Base-by-base conservation (phyloP, 176 grass and related monocot species). In the Carex littledalei region DNA sequence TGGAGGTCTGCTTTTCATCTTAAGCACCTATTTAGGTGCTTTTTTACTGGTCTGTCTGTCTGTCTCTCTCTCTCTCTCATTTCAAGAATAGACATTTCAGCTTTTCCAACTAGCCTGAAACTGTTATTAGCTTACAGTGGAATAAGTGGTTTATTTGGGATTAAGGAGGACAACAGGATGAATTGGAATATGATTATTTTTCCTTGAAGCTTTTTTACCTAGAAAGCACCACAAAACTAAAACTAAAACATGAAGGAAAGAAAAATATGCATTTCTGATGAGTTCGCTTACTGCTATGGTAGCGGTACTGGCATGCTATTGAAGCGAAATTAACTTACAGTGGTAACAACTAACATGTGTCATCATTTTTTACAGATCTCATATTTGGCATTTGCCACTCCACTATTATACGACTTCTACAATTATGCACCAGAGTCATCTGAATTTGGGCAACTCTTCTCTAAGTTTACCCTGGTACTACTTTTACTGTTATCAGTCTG, bases 331-430 rank as follows among this genome's bases (percentile, higher is more conserved):
- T 22, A 24, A 63, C 60, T 63, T 63, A 63, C 61, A 63, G 21
- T 11, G 2, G 37, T 29, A 77, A 29, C 20, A 52, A 45, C 45
- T 77, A 77, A 77, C 47, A 77, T 16, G 72, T 29, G 37, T 2
- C 9, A 50, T 58, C 14, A 52, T 85, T 84, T 5, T 31, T 22
- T 86, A 43, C 26, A 89, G 88, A 52, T 86, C 64, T 24, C 58
- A 66, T 70, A 89, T 67, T 79, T 89, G 79, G 59, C 84, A 63
- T 78, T 86, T 50, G 37, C 32, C 4, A 89, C 84, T 6, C 84
- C 88, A 81, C 71, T 89, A 50, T 4, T 86, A 79, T 86, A 86
- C 4, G 84, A 89, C 88, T 89, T 86, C 67, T 89, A 86, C 78
- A 89, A 89, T 78, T 86, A 89, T 26, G 59, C 62, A 35, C 43